Base-by-base conservation (phyloP, 495 filamentous ascomycete genomes). In the Halenospora varia region DNA sequence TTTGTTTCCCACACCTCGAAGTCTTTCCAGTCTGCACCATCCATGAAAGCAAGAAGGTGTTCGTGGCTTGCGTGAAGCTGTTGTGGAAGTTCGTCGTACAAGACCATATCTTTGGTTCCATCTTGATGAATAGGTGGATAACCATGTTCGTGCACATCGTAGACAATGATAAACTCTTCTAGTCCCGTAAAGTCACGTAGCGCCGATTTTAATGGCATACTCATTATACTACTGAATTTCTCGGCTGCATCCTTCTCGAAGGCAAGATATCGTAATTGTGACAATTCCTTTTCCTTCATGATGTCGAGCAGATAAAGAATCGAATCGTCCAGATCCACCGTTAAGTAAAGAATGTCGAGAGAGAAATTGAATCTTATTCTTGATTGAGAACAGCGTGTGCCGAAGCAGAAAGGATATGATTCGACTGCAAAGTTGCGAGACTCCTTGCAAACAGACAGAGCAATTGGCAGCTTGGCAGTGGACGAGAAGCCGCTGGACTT, bases 301-400 rank as follows among this genome's bases (percentile, higher is more conserved):
- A 35, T 50, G 47, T 26, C 25, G 17, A 48, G 50, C 1, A 50
- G n/a, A 50, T 39, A 17, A 17, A 46, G 19, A n/a, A 50, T 41
- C 6, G 24, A 13, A 19, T 57, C 18, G 29, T 50, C 29, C 19
- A 56, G 6, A 10, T 13, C 20, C 6, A 9, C 17, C 13, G 25
- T 22, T 10, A 59, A 2, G 18, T 53, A 59, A 9, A 59, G 23
- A 2, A 49, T 52, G n/a, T 59, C 56, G 22, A 53, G 13, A 6
- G 35, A 39, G 24, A 59, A 52, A n/a, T 59, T 59, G 41, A 59
- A 45, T 10, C 56, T 20, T 1, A 53, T 29, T 15, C 39, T 52
- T 10, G 48, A 13, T 9, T 18, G 40, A 9, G 52, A 41, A 22
- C 25, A 47, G 11, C 26, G 23, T 0, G 56, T 46, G 4, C 56